Percentiles rank a stretch among this genome's conserved stretches.
These are phyloP conservation scores for Jaminaea rosea DNA, from an alignment of 1,284 basidiomycete genomes.

Conservation along the genomic window DNA sequence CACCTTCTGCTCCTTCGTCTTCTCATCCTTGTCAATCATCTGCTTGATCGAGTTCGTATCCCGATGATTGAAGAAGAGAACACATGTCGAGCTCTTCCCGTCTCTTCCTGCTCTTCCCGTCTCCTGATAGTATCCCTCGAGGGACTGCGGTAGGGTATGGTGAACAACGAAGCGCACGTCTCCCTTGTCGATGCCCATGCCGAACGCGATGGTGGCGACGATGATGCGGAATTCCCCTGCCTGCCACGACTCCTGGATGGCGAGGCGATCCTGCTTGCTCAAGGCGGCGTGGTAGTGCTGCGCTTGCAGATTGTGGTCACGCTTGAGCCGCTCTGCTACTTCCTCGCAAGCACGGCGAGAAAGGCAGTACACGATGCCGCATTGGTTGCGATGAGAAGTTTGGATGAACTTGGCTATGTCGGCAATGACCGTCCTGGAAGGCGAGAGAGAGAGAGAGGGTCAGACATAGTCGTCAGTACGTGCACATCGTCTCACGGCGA, in stretches of 20 bases:
- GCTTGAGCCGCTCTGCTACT: slow-evolving; percentile 60
- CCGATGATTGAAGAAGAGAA: slow-evolving; percentile 52
- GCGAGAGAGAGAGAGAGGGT: too few species aligned
- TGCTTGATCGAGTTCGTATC: slow-evolving; percentile 55
- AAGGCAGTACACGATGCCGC: slow-evolving; percentile 80
- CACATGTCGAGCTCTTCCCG: slow-evolving; percentile 52
- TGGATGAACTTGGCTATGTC: slow-evolving; percentile 70
- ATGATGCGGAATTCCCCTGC: slow-evolving; percentile 66
- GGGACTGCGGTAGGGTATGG: slow-evolving; percentile 59
- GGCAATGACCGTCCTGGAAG: slow-evolving; percentile 52
- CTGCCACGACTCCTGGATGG: slow-evolving; percentile 68
- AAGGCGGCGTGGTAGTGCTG: slow-evolving; percentile 81
- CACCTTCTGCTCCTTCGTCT: slow-evolving; percentile 54
- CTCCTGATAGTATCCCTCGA: slow-evolving; percentile 71
- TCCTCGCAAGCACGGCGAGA: slow-evolving; percentile 68
- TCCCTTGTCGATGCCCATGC: slow-evolving; percentile 94
- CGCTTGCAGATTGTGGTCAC: slow-evolving; percentile 58
- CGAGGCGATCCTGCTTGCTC: slow-evolving; percentile 58
- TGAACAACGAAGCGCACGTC: slow-evolving; percentile 74
- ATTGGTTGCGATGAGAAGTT: slow-evolving; percentile 55
- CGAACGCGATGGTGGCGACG: slow-evolving; percentile 77
- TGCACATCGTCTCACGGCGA: too few species aligned
- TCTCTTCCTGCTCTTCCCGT: slow-evolving; percentile 76
- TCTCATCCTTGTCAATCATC: slow-evolving; percentile 55
- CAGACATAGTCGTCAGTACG: too few species aligned